Percentiles rank a stretch among this genome's conserved stretches.
phyloP scores from a whole-genome alignment of 2,329 filamentous ascomycete species.

The Ilyonectria robusta region DNA sequence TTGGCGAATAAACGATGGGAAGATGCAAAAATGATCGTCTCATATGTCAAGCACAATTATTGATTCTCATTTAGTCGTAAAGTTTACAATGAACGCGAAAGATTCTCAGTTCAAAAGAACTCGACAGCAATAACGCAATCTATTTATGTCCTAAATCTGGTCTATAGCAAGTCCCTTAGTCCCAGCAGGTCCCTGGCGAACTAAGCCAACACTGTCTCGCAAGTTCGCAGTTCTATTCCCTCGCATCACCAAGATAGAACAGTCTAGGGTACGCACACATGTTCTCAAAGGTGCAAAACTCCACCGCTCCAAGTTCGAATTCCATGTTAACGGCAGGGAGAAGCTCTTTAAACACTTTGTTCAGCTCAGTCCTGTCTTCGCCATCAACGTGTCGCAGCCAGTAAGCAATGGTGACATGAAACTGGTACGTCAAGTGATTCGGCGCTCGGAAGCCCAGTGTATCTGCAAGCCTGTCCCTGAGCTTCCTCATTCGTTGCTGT shows the following conservation, averaged over 20 bases:
- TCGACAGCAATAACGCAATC: no score
- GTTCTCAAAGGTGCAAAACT: constrained; percentile 44
- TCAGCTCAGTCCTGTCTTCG: constrained; percentile 31
- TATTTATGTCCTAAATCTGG: neutral
- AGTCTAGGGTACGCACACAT: constrained; percentile 39
- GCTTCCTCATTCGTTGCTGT: constrained; percentile 38
- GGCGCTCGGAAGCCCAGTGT: constrained; percentile 36
- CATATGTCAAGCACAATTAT: no score
- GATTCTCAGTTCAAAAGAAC: no score
- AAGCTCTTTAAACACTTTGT: constrained; percentile 30
- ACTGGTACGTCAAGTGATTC: constrained; percentile 41
- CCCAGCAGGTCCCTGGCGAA: no score
- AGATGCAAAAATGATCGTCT: no score
- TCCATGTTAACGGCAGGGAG: constrained; percentile 30
- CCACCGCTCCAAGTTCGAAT: constrained; percentile 41
- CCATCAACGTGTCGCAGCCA: constrained; percentile 38
- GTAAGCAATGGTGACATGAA: constrained; percentile 45
- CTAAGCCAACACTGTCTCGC: neutral
- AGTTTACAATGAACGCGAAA: no score
- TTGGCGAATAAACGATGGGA: no score
- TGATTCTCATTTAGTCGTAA: no score
- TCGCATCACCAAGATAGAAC: constrained; percentile 34
- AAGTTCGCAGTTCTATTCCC: neutral
- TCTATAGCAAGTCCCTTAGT: neutral
- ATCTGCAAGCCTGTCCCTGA: constrained; percentile 39